Base-by-base conservation (phyloP, 495 filamentous ascomycete genomes). In the Cryomyces minteri region DNA sequence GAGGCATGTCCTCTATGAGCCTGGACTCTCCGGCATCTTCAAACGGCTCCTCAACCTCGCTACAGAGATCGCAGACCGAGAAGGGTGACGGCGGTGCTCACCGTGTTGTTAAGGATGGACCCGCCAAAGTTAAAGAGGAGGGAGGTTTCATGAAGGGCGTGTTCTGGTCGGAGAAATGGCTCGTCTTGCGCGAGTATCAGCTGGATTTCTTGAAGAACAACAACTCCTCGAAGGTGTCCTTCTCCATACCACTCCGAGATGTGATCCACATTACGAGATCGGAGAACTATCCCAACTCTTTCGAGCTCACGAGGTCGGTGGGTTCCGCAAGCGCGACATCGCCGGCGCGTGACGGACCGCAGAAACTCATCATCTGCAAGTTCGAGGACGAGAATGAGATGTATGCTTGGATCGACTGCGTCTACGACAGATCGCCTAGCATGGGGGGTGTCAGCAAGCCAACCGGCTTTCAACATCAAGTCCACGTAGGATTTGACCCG, bases 361-460 rank as follows among this genome's bases (percentile, higher is more conserved):
- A 79, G 32, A 84, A 82, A 54, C 81, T 79, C 7, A 69, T 94
- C 36, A 81, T 85, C 29, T 86, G 93, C 51, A 83, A 82, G 57
- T 82, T 96, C 51, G 93, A 93, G 57, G 79, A 74, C 18, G 92
- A 96, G 50, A 88, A 93, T 52, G 90, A 98, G 51, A 76, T 95
- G 33, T 98, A 98, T 58, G 85, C 92, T 43, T 98, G 90, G 90
- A 93, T 94, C 47, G 90, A 98, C 59, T 82, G 83, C 59, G 90
- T 98, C 50, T 95, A 94, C 58, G 84, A 85, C 48, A 80, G 90
- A 48, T 95, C 87, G 58, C 90, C 90, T 1, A 88, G 85, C 41
- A 94, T 94, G 85, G 87, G 90, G 40, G 90, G 90, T 48, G 92
- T 98, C 6, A 94, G 88, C 65, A 94, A 94, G 60, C 90, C 90